These are phyloP conservation scores for Santalum album DNA, from an alignment of 164 flowering plant genomes.

Conservation along the genomic window DNA sequence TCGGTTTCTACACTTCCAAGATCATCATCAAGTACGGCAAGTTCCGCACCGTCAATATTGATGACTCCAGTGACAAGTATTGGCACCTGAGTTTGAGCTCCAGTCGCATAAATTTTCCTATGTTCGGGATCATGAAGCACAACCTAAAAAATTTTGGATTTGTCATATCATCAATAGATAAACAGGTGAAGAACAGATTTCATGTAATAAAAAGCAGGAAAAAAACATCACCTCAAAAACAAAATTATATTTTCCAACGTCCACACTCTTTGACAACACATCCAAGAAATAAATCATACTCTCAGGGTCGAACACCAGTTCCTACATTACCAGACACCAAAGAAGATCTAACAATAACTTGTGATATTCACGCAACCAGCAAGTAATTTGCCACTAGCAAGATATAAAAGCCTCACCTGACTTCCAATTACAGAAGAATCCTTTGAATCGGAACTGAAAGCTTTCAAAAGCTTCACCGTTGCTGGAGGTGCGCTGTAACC, in stretches of 20 bases:
- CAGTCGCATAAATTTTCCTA: slow-evolving; percentile 56
- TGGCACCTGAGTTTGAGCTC: slow-evolving; percentile 46
- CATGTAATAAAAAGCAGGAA: not conserved
- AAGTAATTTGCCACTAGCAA: slow-evolving; percentile 1
- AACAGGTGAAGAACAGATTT: slow-evolving; percentile 1
- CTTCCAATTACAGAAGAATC: slow-evolving; percentile 35
- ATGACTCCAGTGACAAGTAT: slow-evolving; percentile 61
- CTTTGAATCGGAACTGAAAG: slow-evolving; percentile 31
- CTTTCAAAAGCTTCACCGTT: slow-evolving; percentile 47
- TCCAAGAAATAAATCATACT: slow-evolving; percentile 48
- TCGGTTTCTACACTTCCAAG: slow-evolving; percentile 58
- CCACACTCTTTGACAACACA: slow-evolving; percentile 41
- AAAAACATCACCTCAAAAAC: slow-evolving; percentile 59
- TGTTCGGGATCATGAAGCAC: slow-evolving; percentile 57
- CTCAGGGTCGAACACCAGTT: slow-evolving; percentile 57
- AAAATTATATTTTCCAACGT: slow-evolving; percentile 71
- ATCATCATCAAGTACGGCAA: slow-evolving; percentile 79
- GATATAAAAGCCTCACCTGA: slow-evolving; percentile 29
- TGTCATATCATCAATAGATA: slow-evolving; percentile 6
- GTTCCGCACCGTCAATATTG: slow-evolving; percentile 53
- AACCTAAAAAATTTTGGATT: slow-evolving; percentile 29
- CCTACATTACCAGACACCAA: slow-evolving; percentile 29
- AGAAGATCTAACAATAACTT: not conserved
- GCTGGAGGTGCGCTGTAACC: slow-evolving; percentile 53
- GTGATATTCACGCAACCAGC: not conserved